Evolutionary conservation across 208 protist species (phyloP).

Genomic region (Crithidia brevicula): DNA sequence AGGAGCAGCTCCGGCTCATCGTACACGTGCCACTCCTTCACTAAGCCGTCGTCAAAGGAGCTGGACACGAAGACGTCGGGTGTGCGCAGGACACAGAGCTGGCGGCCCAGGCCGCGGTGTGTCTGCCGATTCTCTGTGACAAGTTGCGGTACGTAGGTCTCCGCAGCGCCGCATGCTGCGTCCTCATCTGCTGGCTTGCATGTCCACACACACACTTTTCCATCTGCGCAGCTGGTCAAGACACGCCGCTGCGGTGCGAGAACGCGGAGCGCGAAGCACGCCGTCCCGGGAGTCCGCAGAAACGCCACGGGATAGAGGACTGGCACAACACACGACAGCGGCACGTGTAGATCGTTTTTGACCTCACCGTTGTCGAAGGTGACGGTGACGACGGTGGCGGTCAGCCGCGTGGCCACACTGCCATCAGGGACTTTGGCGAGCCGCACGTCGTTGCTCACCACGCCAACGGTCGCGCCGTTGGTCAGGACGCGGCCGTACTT

Average conservation of each 20-base stretch:
- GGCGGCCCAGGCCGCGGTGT: slow-evolving; percentile 48
- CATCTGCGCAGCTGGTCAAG: slow-evolving; percentile 66
- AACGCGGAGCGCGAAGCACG: slow-evolving; percentile 63
- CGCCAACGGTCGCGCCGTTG: slow-evolving; percentile 50
- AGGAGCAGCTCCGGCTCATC: slow-evolving; percentile 68
- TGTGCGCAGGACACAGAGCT: slow-evolving; percentile 57
- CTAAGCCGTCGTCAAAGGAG: slow-evolving; percentile 71
- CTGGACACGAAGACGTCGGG: slow-evolving; percentile 77
- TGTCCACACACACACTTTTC: slow-evolving; percentile 52
- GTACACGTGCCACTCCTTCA: slow-evolving; percentile 90
- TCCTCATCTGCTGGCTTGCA: slow-evolving; percentile 27
- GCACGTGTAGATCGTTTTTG: slow-evolving; percentile 62
- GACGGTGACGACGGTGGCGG: slow-evolving; percentile 41
- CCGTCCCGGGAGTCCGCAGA: slow-evolving; percentile 39
- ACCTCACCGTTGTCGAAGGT: slow-evolving; percentile 63
- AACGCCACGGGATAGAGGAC: slow-evolving; percentile 62
- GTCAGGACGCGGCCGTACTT: slow-evolving; percentile 67
- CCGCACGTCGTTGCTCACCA: slow-evolving; percentile 62
- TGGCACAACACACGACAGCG: slow-evolving; percentile 68
- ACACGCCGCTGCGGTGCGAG: slow-evolving; percentile 45
- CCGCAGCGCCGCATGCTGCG: not conserved
- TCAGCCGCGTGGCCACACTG: slow-evolving; percentile 33
- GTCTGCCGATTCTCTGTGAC: slow-evolving; percentile 21
- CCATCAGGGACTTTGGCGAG: not conserved
- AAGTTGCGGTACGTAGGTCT: slow-evolving; percentile 46